Conservation (phyloP, 1,284 basidiomycete species). For the Cystobasidium pallidum region DNA sequence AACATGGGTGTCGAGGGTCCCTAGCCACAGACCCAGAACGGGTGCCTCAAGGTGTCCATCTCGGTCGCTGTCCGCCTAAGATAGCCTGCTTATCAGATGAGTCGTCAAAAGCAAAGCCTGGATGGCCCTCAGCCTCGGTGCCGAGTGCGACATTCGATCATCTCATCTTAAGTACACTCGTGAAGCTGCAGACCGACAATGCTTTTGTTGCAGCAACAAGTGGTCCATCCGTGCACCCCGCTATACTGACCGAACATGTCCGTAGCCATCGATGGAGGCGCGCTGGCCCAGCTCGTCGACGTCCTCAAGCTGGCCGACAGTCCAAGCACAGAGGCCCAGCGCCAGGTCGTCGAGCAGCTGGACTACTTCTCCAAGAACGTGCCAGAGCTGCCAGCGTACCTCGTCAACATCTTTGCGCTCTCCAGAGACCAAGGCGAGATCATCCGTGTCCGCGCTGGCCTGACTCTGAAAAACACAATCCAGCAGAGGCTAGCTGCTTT, state of each 20-base stretch:
- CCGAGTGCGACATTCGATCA: no score
- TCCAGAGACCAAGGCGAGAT: slow-evolving; percentile 78
- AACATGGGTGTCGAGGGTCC: no score
- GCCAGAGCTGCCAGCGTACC: slow-evolving; percentile 94
- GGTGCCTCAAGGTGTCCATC: no score
- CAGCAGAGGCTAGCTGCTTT: slow-evolving; percentile 65
- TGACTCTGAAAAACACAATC: slow-evolving; percentile 92
- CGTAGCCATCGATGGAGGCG: slow-evolving; percentile 17
- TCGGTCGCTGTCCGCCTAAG: no score
- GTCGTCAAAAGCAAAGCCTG: no score
- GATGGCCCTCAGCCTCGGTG: no score
- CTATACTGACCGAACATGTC: neutral
- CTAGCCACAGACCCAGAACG: no score
- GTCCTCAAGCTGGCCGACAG: slow-evolving; percentile 34
- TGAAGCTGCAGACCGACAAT: no score
- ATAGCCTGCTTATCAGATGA: no score
- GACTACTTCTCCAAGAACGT: slow-evolving; percentile 72
- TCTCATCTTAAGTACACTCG: no score
- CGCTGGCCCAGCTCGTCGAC: slow-evolving; percentile 31
- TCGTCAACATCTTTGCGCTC: slow-evolving; percentile 87
- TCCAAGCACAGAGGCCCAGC: slow-evolving; percentile 33
- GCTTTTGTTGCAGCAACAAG: no score
- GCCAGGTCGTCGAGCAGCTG: slow-evolving; percentile 38
- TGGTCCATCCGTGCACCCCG: no score
- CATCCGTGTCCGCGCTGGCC: slow-evolving; percentile 92